Percentiles rank a stretch among this genome's conserved stretches.
Evolutionary conservation across 345 rosid genomes (phyloP).

Genomic region (Eucalyptus pauciflora): DNA sequence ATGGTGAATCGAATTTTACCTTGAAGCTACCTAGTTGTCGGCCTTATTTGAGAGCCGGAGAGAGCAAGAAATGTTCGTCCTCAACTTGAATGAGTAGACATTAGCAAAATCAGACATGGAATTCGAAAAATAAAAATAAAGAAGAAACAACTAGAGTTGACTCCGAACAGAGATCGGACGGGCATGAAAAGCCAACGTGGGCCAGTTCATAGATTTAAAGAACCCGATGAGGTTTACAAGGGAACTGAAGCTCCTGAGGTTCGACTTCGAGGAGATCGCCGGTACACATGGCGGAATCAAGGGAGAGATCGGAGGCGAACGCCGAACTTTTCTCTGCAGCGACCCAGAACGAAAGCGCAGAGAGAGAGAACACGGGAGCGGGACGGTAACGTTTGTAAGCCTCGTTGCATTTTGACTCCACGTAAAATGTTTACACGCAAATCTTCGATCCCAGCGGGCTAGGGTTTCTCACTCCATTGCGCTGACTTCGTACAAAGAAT

Average conservation of each 20-base stretch:
- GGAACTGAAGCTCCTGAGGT: constrained; percentile 73
- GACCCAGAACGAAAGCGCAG: fast-evolving
- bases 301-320: not conserved
- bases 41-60: constrained; percentile 54
- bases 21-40: constrained; percentile 64
- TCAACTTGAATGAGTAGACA: constrained; percentile 50
- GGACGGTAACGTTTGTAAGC: not conserved
- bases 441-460: not conserved
- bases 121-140: not conserved
- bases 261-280: constrained; percentile 62
- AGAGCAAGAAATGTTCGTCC: constrained; percentile 76
- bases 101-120: not conserved
- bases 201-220: not conserved
- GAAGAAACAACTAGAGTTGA: not conserved
- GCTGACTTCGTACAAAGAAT: not conserved
- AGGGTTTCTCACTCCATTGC: not conserved
- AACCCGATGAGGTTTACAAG: constrained; percentile 26
- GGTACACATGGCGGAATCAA: not conserved
- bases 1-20: constrained; percentile 16
- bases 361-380: not conserved
- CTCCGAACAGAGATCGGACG: not conserved
- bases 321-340: not conserved
- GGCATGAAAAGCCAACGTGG: not conserved
- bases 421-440: not conserved
- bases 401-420: not conserved